Evolutionary conservation across 306 rosid genomes (phyloP), one percentile per base, ranked within the genome.

Genomic region (Castanea sativa): DNA sequence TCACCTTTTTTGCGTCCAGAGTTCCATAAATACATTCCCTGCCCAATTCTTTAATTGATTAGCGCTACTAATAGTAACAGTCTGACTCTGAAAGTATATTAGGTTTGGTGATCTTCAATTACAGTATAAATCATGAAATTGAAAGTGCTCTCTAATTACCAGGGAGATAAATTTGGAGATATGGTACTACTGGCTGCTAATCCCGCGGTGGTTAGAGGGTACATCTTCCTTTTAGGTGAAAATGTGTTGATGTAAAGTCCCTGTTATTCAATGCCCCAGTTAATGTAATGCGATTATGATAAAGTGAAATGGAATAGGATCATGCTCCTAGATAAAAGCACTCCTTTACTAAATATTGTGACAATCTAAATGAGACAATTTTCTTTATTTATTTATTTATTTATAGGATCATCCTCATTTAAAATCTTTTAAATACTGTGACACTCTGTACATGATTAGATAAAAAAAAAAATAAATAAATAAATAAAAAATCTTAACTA

Each of bases 211-310:
- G 79, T 89, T 70, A 94, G 85, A 16, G 94, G 86, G 69, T 89
- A 85, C 97, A 88, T 90, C 70, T 81, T 77, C 73, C 85, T 86
- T 82, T 73, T 70, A 0, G 88, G 87, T 10, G 90, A 51, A 75
- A 85, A 92, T 25, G 94, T 94, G 57, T 92, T 94, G 71, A 94
- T 79, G 58, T 92, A 82, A 45, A 74, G 53, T 73, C 97, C 98
- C 96, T 94, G 33, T 30, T 16, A 73, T 51, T 6, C 56, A 32
- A 58, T 7, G 25, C 23, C 55, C 41, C 13, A 67, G 57, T 18
- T 23, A 70, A 74, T 55, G 78, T 33, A 79, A 8, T 9, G 45
- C 5, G 79, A 38, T 49, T 7, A 41, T 2, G 12, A 8, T 41
- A 11, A 41, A 41, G 45, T 41, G 11, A 8, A 41, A 41, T 0